Percentiles rank a stretch among this genome's conserved stretches.
Conservation (phyloP, 345 rosid species). For the Salix purpurea region DNA sequence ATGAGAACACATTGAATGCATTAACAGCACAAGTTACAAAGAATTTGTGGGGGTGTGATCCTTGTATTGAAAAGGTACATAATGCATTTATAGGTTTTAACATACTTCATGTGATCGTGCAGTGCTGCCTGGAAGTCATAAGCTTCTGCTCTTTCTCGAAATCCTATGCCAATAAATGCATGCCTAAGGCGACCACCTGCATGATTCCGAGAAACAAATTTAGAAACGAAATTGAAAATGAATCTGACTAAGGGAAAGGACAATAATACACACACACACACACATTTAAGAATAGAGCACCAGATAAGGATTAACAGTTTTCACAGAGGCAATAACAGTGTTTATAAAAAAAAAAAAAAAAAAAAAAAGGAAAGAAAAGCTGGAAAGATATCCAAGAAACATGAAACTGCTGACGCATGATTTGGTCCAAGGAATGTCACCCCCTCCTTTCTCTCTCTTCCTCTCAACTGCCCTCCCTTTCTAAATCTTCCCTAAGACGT, state of each 20-base stretch:
- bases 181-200: slow-evolving; percentile 90
- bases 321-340: background rate
- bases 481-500: background rate
- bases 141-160: slow-evolving; percentile 96
- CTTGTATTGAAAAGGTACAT: background rate
- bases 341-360: background rate
- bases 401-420: background rate
- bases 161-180: slow-evolving; percentile 95
- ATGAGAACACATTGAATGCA: background rate
- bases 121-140: slow-evolving; percentile 98
- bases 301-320: background rate
- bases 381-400: background rate
- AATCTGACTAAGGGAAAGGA: background rate
- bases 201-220: slow-evolving; percentile 23
- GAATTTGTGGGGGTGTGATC: slow-evolving; percentile 4
- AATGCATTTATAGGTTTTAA: background rate
- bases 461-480: background rate
- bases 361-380: background rate
- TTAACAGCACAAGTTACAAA: background rate
- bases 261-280: background rate
- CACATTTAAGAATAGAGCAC: background rate
- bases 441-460: background rate
- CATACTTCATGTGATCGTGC: slow-evolving; percentile 95
- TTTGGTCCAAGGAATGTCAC: background rate
- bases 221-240: background rate